phyloP scores from a whole-genome alignment of 2,329 filamentous ascomycete species.

The Amauroascus niger region DNA sequence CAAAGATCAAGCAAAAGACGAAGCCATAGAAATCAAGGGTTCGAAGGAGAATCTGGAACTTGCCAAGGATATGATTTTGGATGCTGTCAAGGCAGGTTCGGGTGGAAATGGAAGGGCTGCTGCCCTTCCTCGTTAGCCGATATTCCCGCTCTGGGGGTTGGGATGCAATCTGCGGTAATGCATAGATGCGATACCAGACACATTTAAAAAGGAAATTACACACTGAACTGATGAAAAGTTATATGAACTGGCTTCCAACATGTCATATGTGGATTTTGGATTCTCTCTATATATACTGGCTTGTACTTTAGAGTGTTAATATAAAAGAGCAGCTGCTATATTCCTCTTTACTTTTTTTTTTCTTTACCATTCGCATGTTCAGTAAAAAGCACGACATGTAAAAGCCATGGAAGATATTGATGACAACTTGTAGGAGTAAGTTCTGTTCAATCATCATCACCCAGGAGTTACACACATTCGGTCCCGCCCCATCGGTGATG shows the following conservation, averaged over 20 bases:
- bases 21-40: conserved; percentile 86
- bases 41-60: conserved; percentile 69
- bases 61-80: conserved; percentile 79
- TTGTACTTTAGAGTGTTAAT: conserved; percentile 4
- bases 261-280: neutral
- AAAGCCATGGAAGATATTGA: too few relatives aligned
- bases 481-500: too few relatives aligned
- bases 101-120: conserved; percentile 10
- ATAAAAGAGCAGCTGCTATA: neutral
- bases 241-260: neutral
- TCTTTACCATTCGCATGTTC: too few relatives aligned
- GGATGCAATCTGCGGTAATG: neutral
- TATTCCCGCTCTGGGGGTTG: neutral
- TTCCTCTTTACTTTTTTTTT: neutral
- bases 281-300: conserved; percentile 1
- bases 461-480: too few relatives aligned
- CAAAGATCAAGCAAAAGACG: conserved; percentile 60
- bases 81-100: conserved; percentile 53
- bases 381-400: too few relatives aligned
- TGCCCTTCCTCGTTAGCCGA: neutral
- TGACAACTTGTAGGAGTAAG: too few relatives aligned
- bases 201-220: neutral
- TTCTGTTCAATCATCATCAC: too few relatives aligned
- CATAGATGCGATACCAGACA: neutral
- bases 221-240: neutral